Conservation (phyloP, 179 eudicot genomes). For the Silene vulgaris region DNA sequence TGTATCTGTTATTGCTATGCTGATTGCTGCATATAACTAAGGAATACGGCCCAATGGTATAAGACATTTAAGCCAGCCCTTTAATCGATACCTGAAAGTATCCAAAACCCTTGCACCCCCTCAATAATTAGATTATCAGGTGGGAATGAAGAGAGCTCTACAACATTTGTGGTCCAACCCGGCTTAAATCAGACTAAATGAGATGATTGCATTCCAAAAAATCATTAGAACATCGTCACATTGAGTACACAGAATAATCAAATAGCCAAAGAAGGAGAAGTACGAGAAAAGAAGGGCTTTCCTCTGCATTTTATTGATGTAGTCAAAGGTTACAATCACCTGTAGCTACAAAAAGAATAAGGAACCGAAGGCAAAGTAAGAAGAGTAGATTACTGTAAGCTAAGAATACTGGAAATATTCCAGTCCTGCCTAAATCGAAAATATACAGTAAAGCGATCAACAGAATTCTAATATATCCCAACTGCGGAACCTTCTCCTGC, state of each 20-base stretch:
- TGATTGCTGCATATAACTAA: too few species aligned
- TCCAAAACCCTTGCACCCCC: too few species aligned
- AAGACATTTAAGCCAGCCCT: too few species aligned
- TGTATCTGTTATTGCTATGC: too few species aligned
- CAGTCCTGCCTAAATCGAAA: conserved; percentile 33
- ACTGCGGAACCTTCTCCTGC: conserved; percentile 42
- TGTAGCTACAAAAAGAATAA: conserved; percentile 55
- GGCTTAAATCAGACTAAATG: too few species aligned
- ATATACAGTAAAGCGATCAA: conserved; percentile 39
- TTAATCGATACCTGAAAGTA: too few species aligned
- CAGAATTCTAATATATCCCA: conserved; percentile 23
- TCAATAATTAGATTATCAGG: too few species aligned
- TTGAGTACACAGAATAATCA: background rate
- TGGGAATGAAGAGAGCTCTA: too few species aligned
- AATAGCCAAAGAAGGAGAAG: background rate
- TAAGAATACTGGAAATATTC: conserved; percentile 21
- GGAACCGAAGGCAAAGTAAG: conserved; percentile 33
- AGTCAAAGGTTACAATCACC: conserved; percentile 38
- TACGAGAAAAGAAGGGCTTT: conserved; percentile 16
- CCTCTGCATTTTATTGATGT: conserved; percentile 34
- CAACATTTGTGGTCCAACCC: too few species aligned
- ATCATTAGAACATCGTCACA: background rate
- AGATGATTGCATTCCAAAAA: background rate
- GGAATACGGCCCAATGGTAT: too few species aligned
- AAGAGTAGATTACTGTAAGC: conserved; percentile 35